These are phyloP conservation scores for Combretum micranthum DNA, from an alignment of 345 rosid genomes.

Conservation along the genomic window DNA sequence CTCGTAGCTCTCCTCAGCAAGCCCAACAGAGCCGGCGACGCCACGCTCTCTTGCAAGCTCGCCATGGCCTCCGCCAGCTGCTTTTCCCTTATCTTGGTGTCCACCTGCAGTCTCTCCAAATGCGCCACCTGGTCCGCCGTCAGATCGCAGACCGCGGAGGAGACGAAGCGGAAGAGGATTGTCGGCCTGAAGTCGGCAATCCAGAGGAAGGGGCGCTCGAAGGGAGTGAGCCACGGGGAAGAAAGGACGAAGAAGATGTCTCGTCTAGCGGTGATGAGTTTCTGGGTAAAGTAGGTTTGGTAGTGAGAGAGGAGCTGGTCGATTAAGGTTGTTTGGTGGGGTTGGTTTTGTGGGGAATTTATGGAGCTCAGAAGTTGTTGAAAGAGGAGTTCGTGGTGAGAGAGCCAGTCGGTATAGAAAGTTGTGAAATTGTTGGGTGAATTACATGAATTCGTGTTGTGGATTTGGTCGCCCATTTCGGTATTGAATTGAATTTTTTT, in stretches of 20 bases:
- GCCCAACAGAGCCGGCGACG: constrained; percentile 14
- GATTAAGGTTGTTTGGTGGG: constrained; percentile 11
- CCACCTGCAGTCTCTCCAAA: constrained; percentile 17
- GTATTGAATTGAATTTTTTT: too few relatives aligned
- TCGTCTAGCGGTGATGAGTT: constrained; percentile 8
- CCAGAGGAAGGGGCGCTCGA: constrained; percentile 30
- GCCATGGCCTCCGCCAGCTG: constrained; percentile 29
- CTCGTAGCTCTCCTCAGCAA: constrained; percentile 11
- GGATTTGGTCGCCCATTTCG: too few relatives aligned
- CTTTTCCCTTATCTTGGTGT: constrained; percentile 24
- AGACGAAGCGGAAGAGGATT: constrained; percentile 21
- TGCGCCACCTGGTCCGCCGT: constrained; percentile 14
- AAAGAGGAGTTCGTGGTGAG: constrained; percentile 10
- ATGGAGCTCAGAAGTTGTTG: constrained; percentile 15
- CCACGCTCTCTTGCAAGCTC: constrained; percentile 34
- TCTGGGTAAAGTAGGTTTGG: constrained; percentile 22
- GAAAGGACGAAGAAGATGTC: constrained; percentile 23
- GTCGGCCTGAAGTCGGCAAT: constrained; percentile 32
- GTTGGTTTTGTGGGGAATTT: background rate
- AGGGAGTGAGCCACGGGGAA: constrained; percentile 36
- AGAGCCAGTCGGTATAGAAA: constrained; percentile 30
- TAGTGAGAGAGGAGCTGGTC: constrained; percentile 21
- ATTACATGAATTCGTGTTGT: background rate
- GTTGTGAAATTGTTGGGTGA: constrained; percentile 7
- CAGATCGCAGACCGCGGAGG: constrained; percentile 11